Base-by-base conservation (phyloP, 306 rosid species). In the Betula pendula region DNA sequence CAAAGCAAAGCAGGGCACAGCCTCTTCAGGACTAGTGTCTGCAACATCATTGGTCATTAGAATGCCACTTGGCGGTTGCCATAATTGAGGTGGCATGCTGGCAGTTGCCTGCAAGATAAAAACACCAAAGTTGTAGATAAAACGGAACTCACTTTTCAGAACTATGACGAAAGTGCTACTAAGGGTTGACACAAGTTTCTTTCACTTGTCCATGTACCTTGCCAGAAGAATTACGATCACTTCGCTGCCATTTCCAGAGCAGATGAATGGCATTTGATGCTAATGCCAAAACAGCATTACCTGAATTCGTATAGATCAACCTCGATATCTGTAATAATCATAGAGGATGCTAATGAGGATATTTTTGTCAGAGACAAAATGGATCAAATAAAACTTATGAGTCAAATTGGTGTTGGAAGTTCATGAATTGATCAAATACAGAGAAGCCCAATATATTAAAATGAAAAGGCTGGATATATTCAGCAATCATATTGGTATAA, bases 21-120 rank as follows among this genome's bases (percentile, higher is more conserved):
- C 89, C 73, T 94, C 97, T 85, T 94, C 98, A 20, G 93, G 81
- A 81, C 83, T 89, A 85, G 88, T 81, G 84, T 90, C 94, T 79
- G 84, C 63, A 80, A 89, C 45, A 71, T 94, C 98, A 72, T 94
- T 94, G 76, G 97, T 90, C 98, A 94, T 94, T 78, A 92, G 75
- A 78, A 92, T 94, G 85, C 98, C 98, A 81, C 98, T 94, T 45
- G 98, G 20, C 68, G 98, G 98, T 79, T 94, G 98, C 98, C 97
- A 94, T 78, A 92, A 84, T 83, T 90, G 96, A 68, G 98, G 98
- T 25, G 75, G 81, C 68, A 88, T 88, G 77, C 78, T 88, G 50
- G 98, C 98, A 75, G 92, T 92, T 60, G 96, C 98, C 98, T 94
- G 85, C 72, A 87, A 33, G 55, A 85, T 35, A 58, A 29, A 70